Conservation (phyloP, 352 stramenopile genomes). For the Globisporangium irregulare region DNA sequence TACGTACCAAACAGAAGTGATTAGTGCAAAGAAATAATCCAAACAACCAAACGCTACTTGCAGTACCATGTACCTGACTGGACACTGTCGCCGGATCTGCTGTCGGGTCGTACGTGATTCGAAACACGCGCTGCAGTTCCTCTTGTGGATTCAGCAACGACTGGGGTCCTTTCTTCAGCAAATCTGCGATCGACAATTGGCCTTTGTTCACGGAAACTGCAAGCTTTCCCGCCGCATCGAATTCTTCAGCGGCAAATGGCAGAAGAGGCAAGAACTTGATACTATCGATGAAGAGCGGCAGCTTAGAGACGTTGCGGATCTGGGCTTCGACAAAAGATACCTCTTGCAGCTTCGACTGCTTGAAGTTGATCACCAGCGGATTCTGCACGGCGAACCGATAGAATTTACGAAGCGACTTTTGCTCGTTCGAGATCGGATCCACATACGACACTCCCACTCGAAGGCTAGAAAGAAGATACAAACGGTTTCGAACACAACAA, state of each 20-base stretch:
- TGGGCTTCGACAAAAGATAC: conserved; percentile 74
- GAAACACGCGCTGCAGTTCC: conserved; percentile 76
- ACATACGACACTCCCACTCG: conserved; percentile 77
- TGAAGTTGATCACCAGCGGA: conserved; percentile 84
- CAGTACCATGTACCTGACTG: conserved; percentile 24
- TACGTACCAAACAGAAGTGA: not conserved
- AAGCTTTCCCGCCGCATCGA: conserved; percentile 20
- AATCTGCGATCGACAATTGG: conserved; percentile 3
- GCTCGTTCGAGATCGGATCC: conserved; percentile 71
- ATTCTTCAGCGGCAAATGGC: conserved; percentile 48
- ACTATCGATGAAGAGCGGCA: conserved; percentile 75
- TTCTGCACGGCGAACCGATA: conserved; percentile 91
- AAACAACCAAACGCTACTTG: not conserved
- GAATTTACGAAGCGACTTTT: conserved; percentile 89
- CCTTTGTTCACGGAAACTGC: not conserved
- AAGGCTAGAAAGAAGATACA: conserved; percentile 25
- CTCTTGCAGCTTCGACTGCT: conserved; percentile 52
- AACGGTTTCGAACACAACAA: too few species aligned
- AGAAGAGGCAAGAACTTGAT: conserved; percentile 69
- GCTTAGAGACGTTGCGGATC: conserved; percentile 81
- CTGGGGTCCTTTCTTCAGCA: conserved; percentile 39
- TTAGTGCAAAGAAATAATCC: not conserved
- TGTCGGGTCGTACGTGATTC: conserved; percentile 38
- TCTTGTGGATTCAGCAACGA: conserved; percentile 77
- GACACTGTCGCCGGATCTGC: conserved; percentile 31